Evolutionary conservation across 2,329 filamentous ascomycete species (phyloP).

Genomic region (Colletotrichum shisoi): DNA sequence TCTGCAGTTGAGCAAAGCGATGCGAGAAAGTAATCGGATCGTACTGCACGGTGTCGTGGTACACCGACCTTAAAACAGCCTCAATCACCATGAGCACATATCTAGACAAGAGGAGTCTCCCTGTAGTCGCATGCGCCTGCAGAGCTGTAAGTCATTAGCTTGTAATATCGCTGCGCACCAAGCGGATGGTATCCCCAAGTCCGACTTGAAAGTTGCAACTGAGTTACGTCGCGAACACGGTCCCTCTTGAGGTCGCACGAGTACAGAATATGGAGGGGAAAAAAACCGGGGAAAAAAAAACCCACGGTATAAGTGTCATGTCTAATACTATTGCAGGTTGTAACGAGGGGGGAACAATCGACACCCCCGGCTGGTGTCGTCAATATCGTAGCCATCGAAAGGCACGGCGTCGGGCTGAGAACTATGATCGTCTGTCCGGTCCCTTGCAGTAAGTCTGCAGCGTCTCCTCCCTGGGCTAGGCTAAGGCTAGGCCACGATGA

Average conservation of each 20-base stretch:
- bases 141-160: conserved; percentile 34
- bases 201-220: background rate
- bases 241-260: too few species aligned
- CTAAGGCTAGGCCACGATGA: conserved; percentile 16
- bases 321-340: too few species aligned
- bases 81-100: background rate
- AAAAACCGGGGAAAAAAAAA: too few species aligned
- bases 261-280: too few species aligned
- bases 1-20: background rate
- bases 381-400: conserved; percentile 1
- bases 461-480: conserved; percentile 13
- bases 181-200: background rate
- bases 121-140: conserved; percentile 3
- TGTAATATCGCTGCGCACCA: conserved; percentile 8
- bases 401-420: conserved; percentile 1
- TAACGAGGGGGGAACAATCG: background rate
- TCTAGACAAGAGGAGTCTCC: background rate
- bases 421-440: conserved; percentile 9
- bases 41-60: background rate
- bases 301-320: too few species aligned
- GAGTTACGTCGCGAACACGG: too few species aligned
- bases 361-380: conserved; percentile 3
- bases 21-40: background rate
- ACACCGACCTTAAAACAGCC: background rate
- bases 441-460: conserved; percentile 27